Base-by-base conservation (phyloP, 1,139 yeast species). In the Martiniozyma asiatica region DNA sequence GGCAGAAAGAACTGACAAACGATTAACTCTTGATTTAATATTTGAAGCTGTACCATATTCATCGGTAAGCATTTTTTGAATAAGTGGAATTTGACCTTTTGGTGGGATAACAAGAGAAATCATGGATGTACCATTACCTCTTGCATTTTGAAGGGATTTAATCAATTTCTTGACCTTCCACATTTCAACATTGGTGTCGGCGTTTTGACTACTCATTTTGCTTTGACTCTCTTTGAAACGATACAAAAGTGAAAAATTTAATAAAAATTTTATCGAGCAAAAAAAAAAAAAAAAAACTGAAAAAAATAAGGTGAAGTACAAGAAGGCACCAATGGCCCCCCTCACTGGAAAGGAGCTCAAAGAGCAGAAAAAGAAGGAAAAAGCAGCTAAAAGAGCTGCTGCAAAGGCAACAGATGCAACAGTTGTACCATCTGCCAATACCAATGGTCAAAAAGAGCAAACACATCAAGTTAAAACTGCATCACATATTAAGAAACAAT, bases 91-190 rank as follows among this genome's bases (percentile, higher is more conserved):
- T 60, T 89, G 98, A 35, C 93, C 92, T 54, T 73, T 79, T 46
- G 98, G 98, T 27, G 98, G 93, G 42, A 89, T 82, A 48, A 89
- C 81, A 55, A 89, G 67, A 20, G 97, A 85, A 52, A 89, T 89
- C 97, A 89, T 89, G 21, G 98, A 89, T 30, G 98, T 89, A 58
- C 98, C 98, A 54, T 89, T 89, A 58, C 98, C 97, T 58, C 95
- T 73, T 35, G 97, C 97, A 50, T 63, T 62, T 55, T 87, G 92
- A 49, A 89, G 68, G 39, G 82, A 73, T 59, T 78, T 79, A 65
- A 78, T 73, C 68, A 79, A 65, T 62, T 89, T 89, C 67, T 87
- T 87, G 68, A 89, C 78, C 74, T 89, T 89, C 98, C 98, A 89
- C 64, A 89, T 85, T 66, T 89, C 95, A 56, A 89, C 89, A 62